Evolutionary conservation across 306 rosid genomes (phyloP), one percentile per base, ranked within the genome.

Genomic region (Cucurbita pepo): DNA sequence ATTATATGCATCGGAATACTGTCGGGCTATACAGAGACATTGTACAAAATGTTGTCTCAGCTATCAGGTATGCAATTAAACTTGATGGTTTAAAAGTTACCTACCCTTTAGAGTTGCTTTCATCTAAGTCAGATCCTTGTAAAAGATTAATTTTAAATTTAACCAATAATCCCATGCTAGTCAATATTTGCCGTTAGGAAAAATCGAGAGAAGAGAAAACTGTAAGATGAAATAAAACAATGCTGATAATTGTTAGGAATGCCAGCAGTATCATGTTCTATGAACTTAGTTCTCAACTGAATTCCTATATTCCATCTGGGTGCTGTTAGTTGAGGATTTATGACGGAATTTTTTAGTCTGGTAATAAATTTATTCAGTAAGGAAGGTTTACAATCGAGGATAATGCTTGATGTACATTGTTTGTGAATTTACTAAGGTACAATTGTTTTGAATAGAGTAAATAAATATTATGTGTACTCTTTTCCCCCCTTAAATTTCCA

Each of bases 1-100:
- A 89, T 94, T 76, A 86, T 94, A 72, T 94, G 99, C 36, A 96
- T 94, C 51, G 96, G 94, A 79, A 94, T 94, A 82, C 81, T 94
- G 87, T 87, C 90, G 43, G 97, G 99, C 75, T 94, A 94, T 80
- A 89, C 90, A 72, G 99, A 91, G 82, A 94, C 96, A 13, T 70
- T 91, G 77, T 78, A 89, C 86, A 94, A 89, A 79, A 94, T 94
- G 99, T 64, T 94, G 85, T 86, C 86, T 65, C 97, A 87, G 87
- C 95, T 91, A 63, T 91, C 97, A 81, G 97, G 99, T 86, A 85
- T 83, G 74, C 76, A 81, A 73, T 44, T 74, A 21, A 71, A 69
- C 74, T 56, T 43, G 66, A 62, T 61, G 59, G 73, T 77, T 72
- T 51, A 34, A 77, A 47, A 65, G 54, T 65, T 65, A 51, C 44